Evolutionary conservation across 2,329 filamentous ascomycete species (phyloP).

Genomic region (Apiospora sp.): DNA sequence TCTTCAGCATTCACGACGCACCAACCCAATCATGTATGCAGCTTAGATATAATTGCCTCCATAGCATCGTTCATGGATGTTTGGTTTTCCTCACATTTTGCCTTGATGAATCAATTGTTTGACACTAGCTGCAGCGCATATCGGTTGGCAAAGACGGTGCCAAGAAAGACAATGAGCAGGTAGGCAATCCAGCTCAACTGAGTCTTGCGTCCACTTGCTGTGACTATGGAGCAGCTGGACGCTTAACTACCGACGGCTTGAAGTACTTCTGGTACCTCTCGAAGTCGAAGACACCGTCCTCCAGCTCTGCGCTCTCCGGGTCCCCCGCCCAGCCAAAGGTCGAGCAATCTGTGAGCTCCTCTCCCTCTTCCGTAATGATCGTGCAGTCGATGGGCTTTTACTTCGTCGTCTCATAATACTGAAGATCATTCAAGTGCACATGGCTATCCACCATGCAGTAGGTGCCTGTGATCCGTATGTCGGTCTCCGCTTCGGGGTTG

Average conservation of each 20-base stretch:
- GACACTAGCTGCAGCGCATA: too few relatives aligned
- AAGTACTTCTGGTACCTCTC: slow-evolving; percentile 15
- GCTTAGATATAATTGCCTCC: too few relatives aligned
- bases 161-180: background rate
- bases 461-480: background rate
- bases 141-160: too few relatives aligned
- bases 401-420: background rate
- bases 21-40: too few relatives aligned
- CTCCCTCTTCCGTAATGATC: background rate
- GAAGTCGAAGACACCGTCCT: slow-evolving; percentile 13
- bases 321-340: background rate
- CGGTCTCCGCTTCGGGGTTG: background rate
- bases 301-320: background rate
- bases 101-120: too few relatives aligned
- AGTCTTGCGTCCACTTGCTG: background rate
- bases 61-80: too few relatives aligned
- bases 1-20: background rate
- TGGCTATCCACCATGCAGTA: background rate
- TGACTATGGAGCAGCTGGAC: too few relatives aligned
- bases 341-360: background rate
- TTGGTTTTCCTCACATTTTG: too few relatives aligned
- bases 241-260: background rate
- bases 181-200: background rate
- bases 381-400: background rate
- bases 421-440: background rate